Percentiles rank a stretch among this genome's conserved stretches.
phyloP scores from a whole-genome alignment of 768 basidiomycete genomes.

The Auricularia sp. region DNA sequence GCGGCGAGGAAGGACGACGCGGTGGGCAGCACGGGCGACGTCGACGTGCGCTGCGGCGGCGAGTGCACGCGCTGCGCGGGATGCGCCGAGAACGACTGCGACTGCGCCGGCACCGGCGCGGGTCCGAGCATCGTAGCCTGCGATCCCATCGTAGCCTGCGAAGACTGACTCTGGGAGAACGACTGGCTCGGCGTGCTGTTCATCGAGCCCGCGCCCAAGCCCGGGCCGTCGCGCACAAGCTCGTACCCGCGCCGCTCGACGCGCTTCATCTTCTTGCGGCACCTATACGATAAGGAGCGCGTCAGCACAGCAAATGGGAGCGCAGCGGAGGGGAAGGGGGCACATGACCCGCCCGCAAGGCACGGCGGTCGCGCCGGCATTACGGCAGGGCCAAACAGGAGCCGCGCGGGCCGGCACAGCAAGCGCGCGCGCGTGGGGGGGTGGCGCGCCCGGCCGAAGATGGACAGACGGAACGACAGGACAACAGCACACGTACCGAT shows the following conservation, averaged over 20 bases:
- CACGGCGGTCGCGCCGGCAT: not conserved
- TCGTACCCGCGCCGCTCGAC: conserved; percentile 53
- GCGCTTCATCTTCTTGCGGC: conserved; percentile 81
- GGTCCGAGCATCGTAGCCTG: not conserved
- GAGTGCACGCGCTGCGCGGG: not conserved
- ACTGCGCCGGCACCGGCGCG: not conserved
- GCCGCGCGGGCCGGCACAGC: not conserved
- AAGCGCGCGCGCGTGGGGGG: not conserved
- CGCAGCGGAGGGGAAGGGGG: not conserved
- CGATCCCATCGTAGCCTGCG: conserved; percentile 3
- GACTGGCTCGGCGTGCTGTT: too few species aligned
- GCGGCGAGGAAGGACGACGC: too few species aligned
- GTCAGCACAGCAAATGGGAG: not conserved
- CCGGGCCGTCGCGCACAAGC: conserved; percentile 11
- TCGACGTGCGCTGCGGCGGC: not conserved
- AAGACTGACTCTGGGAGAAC: conserved; percentile 8
- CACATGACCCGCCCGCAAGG: not conserved
- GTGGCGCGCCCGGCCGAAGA: not conserved
- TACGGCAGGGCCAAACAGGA: not conserved
- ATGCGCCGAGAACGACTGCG: not conserved
- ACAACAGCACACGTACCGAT: conserved; percentile 38
- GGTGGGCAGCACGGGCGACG: not conserved
- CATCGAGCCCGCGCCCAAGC: conserved; percentile 10
- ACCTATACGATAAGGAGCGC: conserved; percentile 29
- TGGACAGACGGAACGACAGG: not conserved